Evolutionary conservation across 441 rosid species (phyloP).

Genomic region (Croton laevigatus): DNA sequence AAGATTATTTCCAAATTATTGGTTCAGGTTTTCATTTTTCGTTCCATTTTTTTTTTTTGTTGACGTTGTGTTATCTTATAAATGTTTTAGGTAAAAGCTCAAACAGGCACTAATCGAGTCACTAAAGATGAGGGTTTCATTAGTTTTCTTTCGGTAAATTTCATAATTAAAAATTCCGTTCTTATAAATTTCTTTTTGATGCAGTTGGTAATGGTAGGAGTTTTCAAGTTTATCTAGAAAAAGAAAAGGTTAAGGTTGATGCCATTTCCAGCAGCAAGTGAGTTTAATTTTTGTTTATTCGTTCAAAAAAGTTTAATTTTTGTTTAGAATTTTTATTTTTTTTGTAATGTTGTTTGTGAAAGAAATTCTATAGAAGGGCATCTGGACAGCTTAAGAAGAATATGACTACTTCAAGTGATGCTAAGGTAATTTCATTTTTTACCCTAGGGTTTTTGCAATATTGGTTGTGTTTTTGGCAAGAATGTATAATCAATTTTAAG

Average conservation of each 20-base stretch:
- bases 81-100: conserved; percentile 28
- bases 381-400: conserved; percentile 29
- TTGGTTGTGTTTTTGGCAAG: neutral
- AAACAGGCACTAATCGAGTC: conserved; percentile 19
- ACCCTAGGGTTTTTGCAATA: neutral
- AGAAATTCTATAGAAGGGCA: conserved; percentile 39
- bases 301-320: neutral
- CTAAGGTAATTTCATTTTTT: conserved; percentile 39
- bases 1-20: neutral
- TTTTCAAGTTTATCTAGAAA: conserved; percentile 50
- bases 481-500: neutral
- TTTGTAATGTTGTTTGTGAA: neutral
- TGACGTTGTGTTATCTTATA: neutral
- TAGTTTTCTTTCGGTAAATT: neutral
- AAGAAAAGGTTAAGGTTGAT: conserved; percentile 37
- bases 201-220: conserved; percentile 35
- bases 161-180: conserved; percentile 9
- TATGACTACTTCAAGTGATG: conserved; percentile 31
- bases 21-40: neutral
- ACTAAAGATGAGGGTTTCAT: conserved; percentile 20
- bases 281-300: conserved; percentile 25
- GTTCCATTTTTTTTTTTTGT: neutral
- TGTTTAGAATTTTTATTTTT: neutral
- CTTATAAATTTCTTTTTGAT: conserved; percentile 11
- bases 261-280: conserved; percentile 26